phyloP scores from a whole-genome alignment of 2,329 filamentous ascomycete species.

The Exophiala aquamarina region DNA sequence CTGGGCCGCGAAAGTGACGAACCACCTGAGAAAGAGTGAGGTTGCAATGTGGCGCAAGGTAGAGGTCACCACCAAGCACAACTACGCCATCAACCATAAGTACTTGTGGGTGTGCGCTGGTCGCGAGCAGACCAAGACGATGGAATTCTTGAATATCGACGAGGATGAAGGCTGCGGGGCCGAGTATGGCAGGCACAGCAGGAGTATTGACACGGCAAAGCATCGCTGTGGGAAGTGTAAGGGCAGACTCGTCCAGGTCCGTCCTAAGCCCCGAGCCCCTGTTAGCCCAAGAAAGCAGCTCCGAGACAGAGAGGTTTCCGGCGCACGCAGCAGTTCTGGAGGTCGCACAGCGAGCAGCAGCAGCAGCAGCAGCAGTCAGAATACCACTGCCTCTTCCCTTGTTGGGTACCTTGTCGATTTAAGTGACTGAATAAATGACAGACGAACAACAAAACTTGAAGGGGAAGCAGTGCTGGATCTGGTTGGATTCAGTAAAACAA shows the following conservation, averaged over 20 bases:
- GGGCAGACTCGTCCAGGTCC: constrained; percentile 69
- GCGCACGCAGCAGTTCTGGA: constrained; percentile 15
- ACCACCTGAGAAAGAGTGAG: constrained; percentile 44
- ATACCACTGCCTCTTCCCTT: constrained; percentile 15
- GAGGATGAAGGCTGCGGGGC: constrained; percentile 55
- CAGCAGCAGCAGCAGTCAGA: constrained; percentile 31
- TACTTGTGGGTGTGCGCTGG: constrained; percentile 77
- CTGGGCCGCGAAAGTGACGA: constrained; percentile 54
- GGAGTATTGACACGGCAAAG: constrained; percentile 71
- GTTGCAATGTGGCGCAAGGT: constrained; percentile 55
- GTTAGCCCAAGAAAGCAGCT: constrained; percentile 20
- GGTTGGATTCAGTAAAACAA: no score
- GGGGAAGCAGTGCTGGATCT: no score
- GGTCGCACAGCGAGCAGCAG: constrained; percentile 49
- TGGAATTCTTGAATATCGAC: constrained; percentile 20
- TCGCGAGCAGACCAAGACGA: constrained; percentile 16
- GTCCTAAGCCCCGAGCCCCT: constrained; percentile 65
- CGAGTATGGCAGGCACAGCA: constrained; percentile 81
- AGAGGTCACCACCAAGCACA: constrained; percentile 84
- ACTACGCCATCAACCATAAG: constrained; percentile 87
- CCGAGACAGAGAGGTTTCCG: neutral
- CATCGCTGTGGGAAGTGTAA: constrained; percentile 80
- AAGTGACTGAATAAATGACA: constrained; percentile 20
- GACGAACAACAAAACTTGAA: no score
- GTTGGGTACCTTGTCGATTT: constrained; percentile 23